These are phyloP conservation scores for Gossypium schwendimanii DNA, from an alignment of 441 rosid species.

Conservation along the genomic window DNA sequence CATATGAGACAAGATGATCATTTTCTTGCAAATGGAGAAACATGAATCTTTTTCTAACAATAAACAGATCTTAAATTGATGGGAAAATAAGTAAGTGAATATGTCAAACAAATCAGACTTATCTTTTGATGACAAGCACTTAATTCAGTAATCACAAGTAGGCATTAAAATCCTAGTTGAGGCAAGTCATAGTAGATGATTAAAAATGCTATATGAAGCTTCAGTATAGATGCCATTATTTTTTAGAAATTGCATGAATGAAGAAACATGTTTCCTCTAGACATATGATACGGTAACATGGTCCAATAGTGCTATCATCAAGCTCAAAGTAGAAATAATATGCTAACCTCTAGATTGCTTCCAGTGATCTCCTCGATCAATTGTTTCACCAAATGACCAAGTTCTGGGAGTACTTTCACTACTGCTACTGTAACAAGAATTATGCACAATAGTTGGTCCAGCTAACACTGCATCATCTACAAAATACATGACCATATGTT, in stretches of 20 bases:
- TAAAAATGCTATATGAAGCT: background rate
- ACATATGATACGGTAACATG: background rate
- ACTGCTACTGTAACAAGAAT: constrained; percentile 44
- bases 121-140: constrained; percentile 1
- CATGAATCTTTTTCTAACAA: background rate
- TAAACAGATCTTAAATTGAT: background rate
- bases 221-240: background rate
- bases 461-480: constrained; percentile 38
- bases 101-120: background rate
- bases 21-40: background rate
- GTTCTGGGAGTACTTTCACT: constrained; percentile 51
- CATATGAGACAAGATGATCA: background rate
- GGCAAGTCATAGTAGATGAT: background rate
- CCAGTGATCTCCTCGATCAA: constrained; percentile 35
- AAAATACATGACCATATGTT: background rate
- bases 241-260: background rate
- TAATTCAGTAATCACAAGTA: background rate
- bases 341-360: constrained; percentile 54
- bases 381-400: constrained; percentile 34
- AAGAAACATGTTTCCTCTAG: background rate
- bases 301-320: background rate
- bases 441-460: constrained; percentile 23
- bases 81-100: background rate
- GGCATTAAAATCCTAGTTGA: background rate
- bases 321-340: constrained; percentile 12